Base-by-base conservation (phyloP, 495 filamentous ascomycete genomes). In the Aspergillus sclerotiicarbonarius region DNA sequence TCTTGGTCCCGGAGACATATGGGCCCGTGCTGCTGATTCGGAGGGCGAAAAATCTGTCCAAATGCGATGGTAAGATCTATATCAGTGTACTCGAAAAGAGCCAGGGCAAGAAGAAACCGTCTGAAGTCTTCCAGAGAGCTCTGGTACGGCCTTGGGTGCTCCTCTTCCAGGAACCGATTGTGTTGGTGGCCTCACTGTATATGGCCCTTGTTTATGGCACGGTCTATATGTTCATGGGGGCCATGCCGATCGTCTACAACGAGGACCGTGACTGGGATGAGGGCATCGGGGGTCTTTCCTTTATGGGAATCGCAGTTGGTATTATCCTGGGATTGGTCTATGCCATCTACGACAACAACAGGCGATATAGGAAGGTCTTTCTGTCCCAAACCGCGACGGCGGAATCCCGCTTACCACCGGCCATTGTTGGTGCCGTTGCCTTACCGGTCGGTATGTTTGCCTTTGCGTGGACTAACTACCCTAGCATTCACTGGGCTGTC, bases 201-300 rank as follows among this genome's bases (percentile, higher is more conserved):
- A 77, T 87, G 61, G 78, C 83, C 25, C 75, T 87, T 53, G 71
- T 80, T 18, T 88, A 87, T 62, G 82, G 85, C 0, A 80, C 85
- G 13, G 68, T 88, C 0, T 90, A 90, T 67, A 74, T 90, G 10
- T 76, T 90, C 45, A 85, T 88, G 69, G 84, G 83, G 2, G 86
- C 85, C 25, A 81, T 87, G 65, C 78, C 83, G 7, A 54, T 61
- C 25, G 75, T 88, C 8, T 89, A 80, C 63, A 62, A 72, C 6
- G 50, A 65, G 13, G 62, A 74, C 7, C 88, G 88, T 62, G 66
- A 69, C 49, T 61, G 53, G 53, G 52, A 45, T n/a, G 32, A 51
- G 20, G 33, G 52, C 1, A 31, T 30, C 2, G 48, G 16, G 9
- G 29, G 49, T 6, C 31, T 62, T 9, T 19, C 59, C 10, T 62